phyloP scores from a whole-genome alignment of 2,329 filamentous ascomycete species.

The Torrubiella hemipterigena region DNA sequence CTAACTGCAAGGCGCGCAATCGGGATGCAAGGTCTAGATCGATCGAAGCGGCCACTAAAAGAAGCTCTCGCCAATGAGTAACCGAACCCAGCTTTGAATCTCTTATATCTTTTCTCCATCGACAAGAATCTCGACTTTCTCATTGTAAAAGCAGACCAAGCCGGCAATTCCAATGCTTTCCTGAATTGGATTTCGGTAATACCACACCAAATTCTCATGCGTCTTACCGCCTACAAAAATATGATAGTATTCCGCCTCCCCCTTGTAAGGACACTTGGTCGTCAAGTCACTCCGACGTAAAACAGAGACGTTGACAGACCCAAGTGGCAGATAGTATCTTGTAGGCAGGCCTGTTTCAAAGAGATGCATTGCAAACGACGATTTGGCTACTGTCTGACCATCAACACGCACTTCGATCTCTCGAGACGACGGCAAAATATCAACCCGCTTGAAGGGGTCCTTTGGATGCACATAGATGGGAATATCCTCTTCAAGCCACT shows the following conservation, averaged over 20 bases:
- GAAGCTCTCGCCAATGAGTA: too few species aligned
- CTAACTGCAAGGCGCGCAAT: too few species aligned
- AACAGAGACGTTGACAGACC: conserved; percentile 30
- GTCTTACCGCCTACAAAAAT: conserved; percentile 32
- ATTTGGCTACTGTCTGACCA: conserved; percentile 34
- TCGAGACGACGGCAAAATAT: conserved; percentile 44
- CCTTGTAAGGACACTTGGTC: conserved; percentile 58
- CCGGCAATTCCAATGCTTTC: conserved; percentile 46
- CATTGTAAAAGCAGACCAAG: conserved; percentile 53
- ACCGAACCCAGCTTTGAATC: conserved; percentile 14
- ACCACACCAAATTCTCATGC: conserved; percentile 47
- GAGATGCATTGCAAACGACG: conserved; percentile 36
- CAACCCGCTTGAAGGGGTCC: conserved; percentile 54
- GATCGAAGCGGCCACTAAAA: too few species aligned
- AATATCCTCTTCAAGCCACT: conserved; percentile 42
- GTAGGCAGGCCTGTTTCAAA: conserved; percentile 47
- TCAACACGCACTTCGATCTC: conserved; percentile 35
- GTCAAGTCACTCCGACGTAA: conserved; percentile 36
- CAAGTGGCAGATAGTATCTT: conserved; percentile 47
- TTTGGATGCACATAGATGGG: conserved; percentile 52
- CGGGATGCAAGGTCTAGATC: too few species aligned
- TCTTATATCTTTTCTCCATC: conserved; percentile 30
- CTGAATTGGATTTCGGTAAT: conserved; percentile 42
- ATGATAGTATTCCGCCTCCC: conserved; percentile 50
- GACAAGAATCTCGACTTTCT: conserved; percentile 51